A percentile compares a stretch with the other conserved stretches of the same genome.
phyloP scores from a whole-genome alignment of 2,329 filamentous ascomycete genomes.

The Corniculantispora saksenae region DNA sequence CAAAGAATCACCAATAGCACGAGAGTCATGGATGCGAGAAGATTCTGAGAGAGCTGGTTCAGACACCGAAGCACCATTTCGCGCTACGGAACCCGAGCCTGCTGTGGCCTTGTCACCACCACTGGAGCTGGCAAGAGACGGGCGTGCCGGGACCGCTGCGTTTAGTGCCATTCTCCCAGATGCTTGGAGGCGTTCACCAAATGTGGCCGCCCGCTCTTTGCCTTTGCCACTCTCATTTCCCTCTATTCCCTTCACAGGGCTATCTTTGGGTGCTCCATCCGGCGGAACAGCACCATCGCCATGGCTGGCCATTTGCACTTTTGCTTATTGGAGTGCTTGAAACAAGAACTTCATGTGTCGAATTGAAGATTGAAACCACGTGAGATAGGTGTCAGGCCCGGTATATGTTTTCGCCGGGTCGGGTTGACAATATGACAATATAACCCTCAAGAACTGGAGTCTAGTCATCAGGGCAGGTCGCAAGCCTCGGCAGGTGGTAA shows the following conservation, averaged over 20 bases:
- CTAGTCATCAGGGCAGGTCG: neutral
- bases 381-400: neutral
- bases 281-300: neutral
- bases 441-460: neutral
- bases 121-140: conserved; percentile 22
- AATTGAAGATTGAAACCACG: neutral
- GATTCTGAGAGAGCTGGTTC: neutral
- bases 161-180: conserved; percentile 31
- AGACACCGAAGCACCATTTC: neutral
- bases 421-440: neutral
- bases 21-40: neutral
- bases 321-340: neutral
- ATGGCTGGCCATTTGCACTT: neutral
- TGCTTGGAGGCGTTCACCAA: conserved; percentile 30
- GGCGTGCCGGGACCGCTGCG: conserved; percentile 22
- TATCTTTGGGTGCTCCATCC: neutral
- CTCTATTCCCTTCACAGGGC: neutral
- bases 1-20: neutral
- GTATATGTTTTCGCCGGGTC: neutral
- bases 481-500: neutral
- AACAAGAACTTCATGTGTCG: too few relatives aligned
- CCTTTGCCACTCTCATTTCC: conserved; percentile 9
- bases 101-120: conserved; percentile 21
- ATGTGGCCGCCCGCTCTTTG: conserved; percentile 21
- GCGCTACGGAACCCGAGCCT: neutral